Conservation (phyloP, 345 rosid genomes). For the Syzygium oleosum region DNA sequence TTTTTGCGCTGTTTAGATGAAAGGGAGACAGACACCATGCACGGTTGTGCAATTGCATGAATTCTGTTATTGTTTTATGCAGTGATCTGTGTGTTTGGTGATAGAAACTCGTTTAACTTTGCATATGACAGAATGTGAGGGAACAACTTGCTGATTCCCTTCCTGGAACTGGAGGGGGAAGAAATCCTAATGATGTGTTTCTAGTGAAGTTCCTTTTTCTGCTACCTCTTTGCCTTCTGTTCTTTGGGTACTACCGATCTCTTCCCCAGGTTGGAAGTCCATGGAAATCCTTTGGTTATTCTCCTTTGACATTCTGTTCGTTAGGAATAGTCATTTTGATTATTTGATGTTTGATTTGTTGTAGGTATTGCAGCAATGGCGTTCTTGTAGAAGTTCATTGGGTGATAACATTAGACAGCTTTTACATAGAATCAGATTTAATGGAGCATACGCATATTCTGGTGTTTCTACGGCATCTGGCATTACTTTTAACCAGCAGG, state of each 20-base stretch:
- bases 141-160: constrained; percentile 69
- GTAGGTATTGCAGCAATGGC: constrained; percentile 46
- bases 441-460: constrained; percentile 47
- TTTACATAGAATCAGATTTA: constrained; percentile 45
- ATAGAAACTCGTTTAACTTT: not conserved
- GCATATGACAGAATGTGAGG: constrained; percentile 49
- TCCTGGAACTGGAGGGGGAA: constrained; percentile 91
- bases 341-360: not conserved
- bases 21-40: not conserved
- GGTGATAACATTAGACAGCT: constrained; percentile 56
- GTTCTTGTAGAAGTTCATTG: constrained; percentile 49
- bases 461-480: constrained; percentile 48
- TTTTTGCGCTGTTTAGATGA: not conserved
- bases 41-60: not conserved
- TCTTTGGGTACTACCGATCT: constrained; percentile 41
- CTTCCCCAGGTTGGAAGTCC: constrained; percentile 37
- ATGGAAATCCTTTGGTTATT: not conserved
- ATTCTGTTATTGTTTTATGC: not conserved
- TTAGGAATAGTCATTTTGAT: not conserved
- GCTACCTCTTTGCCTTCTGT: constrained; percentile 49
- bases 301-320: not conserved
- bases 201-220: constrained; percentile 63
- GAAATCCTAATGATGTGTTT: constrained; percentile 58
- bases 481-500: constrained; percentile 40
- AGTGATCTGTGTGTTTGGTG: not conserved